These are phyloP conservation scores for Ceratocystis harringtonii DNA, from an alignment of 2,329 filamentous ascomycete genomes.

Conservation along the genomic window DNA sequence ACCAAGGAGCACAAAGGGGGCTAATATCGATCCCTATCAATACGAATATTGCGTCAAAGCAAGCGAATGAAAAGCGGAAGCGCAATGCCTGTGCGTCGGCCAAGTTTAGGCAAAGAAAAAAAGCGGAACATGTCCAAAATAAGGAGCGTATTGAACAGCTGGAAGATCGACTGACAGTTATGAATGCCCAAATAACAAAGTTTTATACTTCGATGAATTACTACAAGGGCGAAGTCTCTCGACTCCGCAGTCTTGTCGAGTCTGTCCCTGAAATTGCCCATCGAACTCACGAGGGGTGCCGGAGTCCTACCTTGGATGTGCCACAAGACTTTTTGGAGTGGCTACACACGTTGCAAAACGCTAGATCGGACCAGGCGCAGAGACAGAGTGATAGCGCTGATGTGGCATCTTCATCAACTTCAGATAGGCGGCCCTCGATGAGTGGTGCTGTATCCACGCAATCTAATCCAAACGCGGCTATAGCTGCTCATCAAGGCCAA, in stretches of 20 bases:
- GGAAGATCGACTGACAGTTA: neutral
- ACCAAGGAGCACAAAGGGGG: neutral
- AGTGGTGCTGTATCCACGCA: neutral
- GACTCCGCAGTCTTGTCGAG: neutral
- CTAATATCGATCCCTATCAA: slow-evolving; percentile 10
- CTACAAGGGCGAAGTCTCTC: neutral
- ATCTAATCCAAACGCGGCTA: neutral
- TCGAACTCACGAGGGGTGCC: neutral
- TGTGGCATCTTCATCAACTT: neutral
- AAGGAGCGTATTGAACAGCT: slow-evolving; percentile 36
- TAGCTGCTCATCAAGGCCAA: neutral
- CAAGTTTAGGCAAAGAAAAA: slow-evolving; percentile 49
- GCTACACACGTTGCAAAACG: neutral
- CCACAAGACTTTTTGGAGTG: neutral
- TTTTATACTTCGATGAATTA: neutral
- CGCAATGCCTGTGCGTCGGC: slow-evolving; percentile 77
- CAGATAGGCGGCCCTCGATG: neutral
- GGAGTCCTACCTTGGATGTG: neutral
- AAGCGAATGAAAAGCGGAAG: slow-evolving; percentile 72
- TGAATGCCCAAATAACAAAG: neutral
- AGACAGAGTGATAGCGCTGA: neutral
- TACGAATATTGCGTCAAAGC: slow-evolving; percentile 45
- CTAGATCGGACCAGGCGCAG: neutral
- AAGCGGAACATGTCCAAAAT: slow-evolving; percentile 69
- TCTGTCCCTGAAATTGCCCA: neutral